phyloP scores from a whole-genome alignment of 2,329 filamentous ascomycete species.

The Tricladium varicosporioides region DNA sequence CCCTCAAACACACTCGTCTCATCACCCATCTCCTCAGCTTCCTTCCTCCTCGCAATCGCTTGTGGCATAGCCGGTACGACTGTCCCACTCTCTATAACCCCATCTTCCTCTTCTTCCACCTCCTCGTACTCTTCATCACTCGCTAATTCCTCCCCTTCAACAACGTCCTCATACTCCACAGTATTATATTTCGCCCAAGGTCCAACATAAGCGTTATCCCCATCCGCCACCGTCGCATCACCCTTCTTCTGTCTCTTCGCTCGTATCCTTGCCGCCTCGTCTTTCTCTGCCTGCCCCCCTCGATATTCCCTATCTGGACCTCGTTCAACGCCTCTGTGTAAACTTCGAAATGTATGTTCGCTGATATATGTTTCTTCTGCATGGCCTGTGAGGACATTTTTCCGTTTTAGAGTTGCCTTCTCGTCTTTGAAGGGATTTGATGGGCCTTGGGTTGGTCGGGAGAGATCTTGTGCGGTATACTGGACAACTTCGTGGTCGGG shows the following conservation, averaged over 20 bases:
- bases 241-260: conserved; percentile 84
- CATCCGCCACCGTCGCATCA: conserved; percentile 78
- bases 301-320: conserved; percentile 56
- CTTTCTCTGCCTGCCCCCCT: conserved; percentile 60
- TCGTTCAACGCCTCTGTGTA: conserved; percentile 80
- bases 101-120: conserved; percentile 69
- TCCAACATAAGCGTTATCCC: conserved; percentile 83
- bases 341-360: conserved; percentile 84
- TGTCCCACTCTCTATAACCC: conserved; percentile 62
- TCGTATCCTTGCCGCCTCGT: conserved; percentile 64
- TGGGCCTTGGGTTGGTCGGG: conserved; percentile 64
- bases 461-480: conserved; percentile 71
- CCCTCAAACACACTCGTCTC: conserved; percentile 91
- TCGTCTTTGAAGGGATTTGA: conserved; percentile 72
- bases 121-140: conserved; percentile 78
- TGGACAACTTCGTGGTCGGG: conserved; percentile 60
- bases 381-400: conserved; percentile 80
- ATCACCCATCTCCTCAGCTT: conserved; percentile 58
- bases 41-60: conserved; percentile 53
- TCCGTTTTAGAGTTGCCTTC: conserved; percentile 63
- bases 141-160: conserved; percentile 69
- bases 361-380: conserved; percentile 87
- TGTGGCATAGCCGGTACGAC: conserved; percentile 55
- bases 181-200: conserved; percentile 87
- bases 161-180: conserved; percentile 71